phyloP scores from a whole-genome alignment of 768 basidiomycete genomes.

The Naematelia aurantialba region DNA sequence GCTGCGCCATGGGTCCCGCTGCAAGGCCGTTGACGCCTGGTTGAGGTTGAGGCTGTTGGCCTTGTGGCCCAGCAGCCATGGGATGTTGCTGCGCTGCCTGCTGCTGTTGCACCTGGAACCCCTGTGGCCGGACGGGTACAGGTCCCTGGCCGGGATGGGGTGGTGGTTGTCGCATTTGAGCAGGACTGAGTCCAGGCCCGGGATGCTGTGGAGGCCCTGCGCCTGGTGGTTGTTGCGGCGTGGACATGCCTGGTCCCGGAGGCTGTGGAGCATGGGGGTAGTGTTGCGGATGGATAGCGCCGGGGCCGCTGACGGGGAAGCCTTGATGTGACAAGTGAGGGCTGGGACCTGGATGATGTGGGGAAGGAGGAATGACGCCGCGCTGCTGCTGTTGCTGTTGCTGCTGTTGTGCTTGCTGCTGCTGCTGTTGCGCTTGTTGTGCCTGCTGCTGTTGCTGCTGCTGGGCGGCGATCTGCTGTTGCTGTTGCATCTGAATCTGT shows the following conservation, averaged over 20 bases:
- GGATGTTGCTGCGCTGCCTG: constrained; percentile 8
- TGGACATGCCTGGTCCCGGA: constrained; percentile 8
- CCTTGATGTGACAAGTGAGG: constrained; percentile 40
- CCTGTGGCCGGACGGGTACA: constrained; percentile 3
- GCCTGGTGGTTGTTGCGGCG: constrained; percentile 4
- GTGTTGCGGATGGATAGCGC: constrained; percentile 33
- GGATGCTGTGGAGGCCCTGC: constrained; percentile 5
- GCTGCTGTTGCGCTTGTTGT: constrained; percentile 15
- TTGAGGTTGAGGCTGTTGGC: constrained; percentile 26
- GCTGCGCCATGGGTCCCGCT: constrained; percentile 11
- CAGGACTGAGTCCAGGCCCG: not conserved
- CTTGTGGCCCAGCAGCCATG: constrained; percentile 4
- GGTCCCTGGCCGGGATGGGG: constrained; percentile 8
- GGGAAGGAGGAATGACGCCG: constrained; percentile 30
- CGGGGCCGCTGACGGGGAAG: constrained; percentile 25
- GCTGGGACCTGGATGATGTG: constrained; percentile 41
- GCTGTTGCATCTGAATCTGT: constrained; percentile 31
- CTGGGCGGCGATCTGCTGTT: constrained; percentile 15
- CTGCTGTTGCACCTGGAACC: constrained; percentile 14
- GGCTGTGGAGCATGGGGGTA: constrained; percentile 38
- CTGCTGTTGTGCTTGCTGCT: constrained; percentile 14
- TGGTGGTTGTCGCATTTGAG: constrained; percentile 15
- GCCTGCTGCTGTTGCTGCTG: constrained; percentile 21
- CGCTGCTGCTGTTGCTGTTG: constrained; percentile 20
- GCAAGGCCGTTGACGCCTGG: constrained; percentile 33